Conservation (phyloP, 164 flowering plant genomes). For the Hamamelis virginiana region DNA sequence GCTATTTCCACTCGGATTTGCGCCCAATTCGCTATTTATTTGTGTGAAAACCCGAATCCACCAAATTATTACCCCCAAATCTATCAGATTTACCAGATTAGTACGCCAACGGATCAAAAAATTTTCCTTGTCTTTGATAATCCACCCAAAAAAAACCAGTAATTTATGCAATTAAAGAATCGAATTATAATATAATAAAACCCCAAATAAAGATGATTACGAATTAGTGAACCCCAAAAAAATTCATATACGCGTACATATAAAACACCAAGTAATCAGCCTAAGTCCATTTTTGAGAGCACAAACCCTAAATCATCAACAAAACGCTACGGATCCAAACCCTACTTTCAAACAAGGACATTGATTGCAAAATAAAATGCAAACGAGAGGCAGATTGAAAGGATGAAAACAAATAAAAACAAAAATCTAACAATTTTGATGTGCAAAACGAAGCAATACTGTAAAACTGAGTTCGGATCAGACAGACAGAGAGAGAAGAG, state of each 20-base stretch:
- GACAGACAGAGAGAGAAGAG: too few relatives aligned
- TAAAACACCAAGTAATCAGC: too few relatives aligned
- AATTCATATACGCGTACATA: background rate
- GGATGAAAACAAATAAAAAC: too few relatives aligned
- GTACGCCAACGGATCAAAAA: background rate
- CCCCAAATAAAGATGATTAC: background rate
- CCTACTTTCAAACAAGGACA: too few relatives aligned
- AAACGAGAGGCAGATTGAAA: background rate
- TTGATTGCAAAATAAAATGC: too few relatives aligned
- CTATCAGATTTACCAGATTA: conserved; percentile 6
- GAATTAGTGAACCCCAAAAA: background rate
- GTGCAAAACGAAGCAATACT: too few relatives aligned
- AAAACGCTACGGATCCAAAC: too few relatives aligned
- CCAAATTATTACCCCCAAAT: conserved; percentile 17
- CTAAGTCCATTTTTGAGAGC: background rate
- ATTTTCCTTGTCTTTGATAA: background rate
- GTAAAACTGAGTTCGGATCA: too few relatives aligned
- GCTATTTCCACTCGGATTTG: conserved; percentile 5
- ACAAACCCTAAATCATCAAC: too few relatives aligned
- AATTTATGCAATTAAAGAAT: background rate
- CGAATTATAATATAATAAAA: background rate
- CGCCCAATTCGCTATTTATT: background rate
- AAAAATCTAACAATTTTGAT: too few relatives aligned
- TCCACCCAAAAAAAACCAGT: background rate
- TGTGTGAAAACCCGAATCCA: background rate